Percentiles rank a stretch among this genome's conserved stretches.
These are phyloP conservation scores for Malassezia dermatis DNA, from an alignment of 1,284 basidiomycete genomes.

Conservation along the genomic window DNA sequence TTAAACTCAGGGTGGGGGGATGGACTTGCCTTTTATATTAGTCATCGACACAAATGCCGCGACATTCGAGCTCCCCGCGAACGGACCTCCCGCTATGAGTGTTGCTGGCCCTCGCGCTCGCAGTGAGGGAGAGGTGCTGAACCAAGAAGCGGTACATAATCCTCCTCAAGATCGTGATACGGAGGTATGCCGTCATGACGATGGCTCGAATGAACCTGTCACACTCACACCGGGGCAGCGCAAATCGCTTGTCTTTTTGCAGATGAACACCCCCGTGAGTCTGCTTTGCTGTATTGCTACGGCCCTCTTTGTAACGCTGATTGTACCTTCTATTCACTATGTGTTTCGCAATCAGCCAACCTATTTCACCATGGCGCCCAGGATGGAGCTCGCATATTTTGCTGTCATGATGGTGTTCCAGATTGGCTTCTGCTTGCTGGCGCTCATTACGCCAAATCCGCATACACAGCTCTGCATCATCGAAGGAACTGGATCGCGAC, in stretches of 20 bases:
- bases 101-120: neutral
- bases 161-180: neutral
- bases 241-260: slow-evolving; percentile 11
- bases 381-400: slow-evolving; percentile 10
- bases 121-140: neutral
- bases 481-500: slow-evolving; percentile 54
- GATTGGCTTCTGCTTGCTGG: slow-evolving; percentile 13
- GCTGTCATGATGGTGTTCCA: slow-evolving; percentile 10
- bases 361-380: slow-evolving; percentile 12
- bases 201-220: neutral
- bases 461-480: slow-evolving; percentile 16
- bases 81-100: neutral
- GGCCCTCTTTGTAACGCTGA: slow-evolving; percentile 5
- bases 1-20: neutral
- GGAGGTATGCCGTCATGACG: neutral
- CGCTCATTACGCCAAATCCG: slow-evolving; percentile 8
- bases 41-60: neutral
- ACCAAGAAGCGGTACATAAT: neutral
- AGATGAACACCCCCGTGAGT: slow-evolving; percentile 17
- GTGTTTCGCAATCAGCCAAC: slow-evolving; percentile 13
- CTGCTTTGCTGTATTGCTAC: slow-evolving; percentile 10
- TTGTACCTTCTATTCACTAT: slow-evolving; percentile 11
- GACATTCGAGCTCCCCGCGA: neutral
- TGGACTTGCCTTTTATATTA: neutral
- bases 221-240: slow-evolving; percentile 5